A percentile compares a stretch with the other conserved stretches of the same genome.
Conservation (phyloP, 208 protist genomes). For the Trypanosoma boissoni region DNA sequence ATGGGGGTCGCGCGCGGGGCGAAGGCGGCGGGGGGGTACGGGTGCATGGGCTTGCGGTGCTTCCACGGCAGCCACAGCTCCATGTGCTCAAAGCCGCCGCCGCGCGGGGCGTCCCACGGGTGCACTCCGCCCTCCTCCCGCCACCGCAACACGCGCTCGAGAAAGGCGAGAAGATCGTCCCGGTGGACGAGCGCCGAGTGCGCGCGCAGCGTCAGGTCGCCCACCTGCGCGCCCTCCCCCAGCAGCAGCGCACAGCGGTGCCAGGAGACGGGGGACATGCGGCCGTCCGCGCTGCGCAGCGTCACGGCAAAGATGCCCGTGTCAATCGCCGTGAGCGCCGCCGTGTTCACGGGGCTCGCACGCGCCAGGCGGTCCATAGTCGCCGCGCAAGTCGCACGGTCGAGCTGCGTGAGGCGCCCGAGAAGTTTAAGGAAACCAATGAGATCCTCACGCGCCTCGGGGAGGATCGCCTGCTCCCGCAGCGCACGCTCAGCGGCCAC, state of each 20-base stretch:
- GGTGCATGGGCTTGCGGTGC: slow-evolving; percentile 60
- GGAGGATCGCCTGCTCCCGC: slow-evolving; percentile 28
- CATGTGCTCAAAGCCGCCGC: slow-evolving; percentile 26
- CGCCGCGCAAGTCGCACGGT: slow-evolving; percentile 40
- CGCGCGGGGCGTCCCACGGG: too few species aligned
- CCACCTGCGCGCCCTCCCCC: slow-evolving; percentile 9
- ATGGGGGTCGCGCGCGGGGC: background rate
- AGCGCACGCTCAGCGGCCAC: slow-evolving; percentile 17
- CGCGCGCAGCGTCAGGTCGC: slow-evolving; percentile 4
- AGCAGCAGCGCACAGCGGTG: slow-evolving; percentile 21
- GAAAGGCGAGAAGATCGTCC: slow-evolving; percentile 18
- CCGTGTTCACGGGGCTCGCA: slow-evolving; percentile 55
- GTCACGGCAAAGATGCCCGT: slow-evolving; percentile 63
- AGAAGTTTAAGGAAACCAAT: slow-evolving; percentile 45
- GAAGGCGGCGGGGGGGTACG: slow-evolving; percentile 25
- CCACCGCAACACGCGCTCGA: background rate
- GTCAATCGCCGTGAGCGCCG: slow-evolving; percentile 53
- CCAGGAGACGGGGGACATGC: slow-evolving; percentile 9
- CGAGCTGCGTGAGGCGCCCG: slow-evolving; percentile 36
- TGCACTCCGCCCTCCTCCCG: background rate
- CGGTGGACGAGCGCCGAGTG: slow-evolving; percentile 45
- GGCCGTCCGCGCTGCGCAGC: slow-evolving; percentile 17
- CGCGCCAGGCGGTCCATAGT: slow-evolving; percentile 57
- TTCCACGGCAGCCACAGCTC: slow-evolving; percentile 79
- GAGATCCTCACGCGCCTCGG: slow-evolving; percentile 37